Conservation (phyloP, 495 filamentous ascomycete species). For the Tetracladium marchalianum region DNA sequence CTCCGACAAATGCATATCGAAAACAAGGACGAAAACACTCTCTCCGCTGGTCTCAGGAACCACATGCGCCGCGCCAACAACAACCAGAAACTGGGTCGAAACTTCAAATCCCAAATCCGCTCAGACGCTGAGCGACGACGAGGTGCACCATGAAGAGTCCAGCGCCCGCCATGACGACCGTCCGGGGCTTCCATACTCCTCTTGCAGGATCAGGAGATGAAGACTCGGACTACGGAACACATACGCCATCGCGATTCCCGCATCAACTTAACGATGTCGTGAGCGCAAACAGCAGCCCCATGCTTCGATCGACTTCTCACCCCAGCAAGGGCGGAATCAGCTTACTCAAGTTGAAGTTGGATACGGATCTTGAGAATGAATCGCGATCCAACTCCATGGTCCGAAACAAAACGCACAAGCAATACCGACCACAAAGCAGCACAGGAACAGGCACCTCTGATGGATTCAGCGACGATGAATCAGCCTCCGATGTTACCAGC, state of each 20-base stretch:
- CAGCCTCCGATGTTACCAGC: conserved; percentile 35
- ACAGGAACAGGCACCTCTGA: conserved; percentile 22
- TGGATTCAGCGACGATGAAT: conserved; percentile 16
- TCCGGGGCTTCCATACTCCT: conserved; percentile 75
- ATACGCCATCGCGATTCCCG: conserved; percentile 15
- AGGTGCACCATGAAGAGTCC: conserved; percentile 22
- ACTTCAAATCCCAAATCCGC: conserved; percentile 19
- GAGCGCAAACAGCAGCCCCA: conserved; percentile 50
- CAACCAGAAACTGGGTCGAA: conserved; percentile 19
- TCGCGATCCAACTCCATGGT: conserved; percentile 23
- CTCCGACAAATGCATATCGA: conserved; percentile 22
- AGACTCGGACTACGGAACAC: conserved; percentile 55
- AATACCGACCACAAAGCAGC: conserved; percentile 16
- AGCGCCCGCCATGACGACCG: conserved; percentile 58
- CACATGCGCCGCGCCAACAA: conserved; percentile 20
- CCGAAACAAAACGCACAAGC: conserved; percentile 16
- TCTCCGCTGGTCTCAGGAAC: conserved; percentile 8
- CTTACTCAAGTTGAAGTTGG: conserved; percentile 66
- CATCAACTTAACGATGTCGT: conserved; percentile 40
- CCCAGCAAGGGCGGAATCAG: conserved; percentile 58
- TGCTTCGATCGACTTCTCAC: conserved; percentile 46
- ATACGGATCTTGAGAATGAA: conserved; percentile 39
- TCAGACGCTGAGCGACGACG: conserved; percentile 17
- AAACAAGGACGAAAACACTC: conserved; percentile 2
- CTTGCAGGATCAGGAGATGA: conserved; percentile 66